Evolutionary conservation across 331 rosid genomes (phyloP).

Genomic region (Stylosanthes scabra): DNA sequence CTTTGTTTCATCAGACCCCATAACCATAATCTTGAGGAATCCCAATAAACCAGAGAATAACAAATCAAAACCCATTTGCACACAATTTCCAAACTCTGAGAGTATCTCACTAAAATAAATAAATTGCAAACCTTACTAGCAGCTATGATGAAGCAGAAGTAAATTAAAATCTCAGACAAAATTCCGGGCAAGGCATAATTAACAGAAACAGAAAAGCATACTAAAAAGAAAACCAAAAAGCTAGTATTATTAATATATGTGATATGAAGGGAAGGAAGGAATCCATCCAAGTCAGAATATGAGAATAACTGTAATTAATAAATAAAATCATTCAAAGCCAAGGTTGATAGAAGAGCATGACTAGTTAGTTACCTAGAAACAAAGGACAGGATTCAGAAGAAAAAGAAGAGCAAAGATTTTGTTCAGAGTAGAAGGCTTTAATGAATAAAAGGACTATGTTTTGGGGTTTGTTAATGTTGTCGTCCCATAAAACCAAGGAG

Average conservation of each 20-base stretch:
- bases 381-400: neutral
- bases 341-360: constrained; percentile 21
- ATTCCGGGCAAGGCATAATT: neutral
- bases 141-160: neutral
- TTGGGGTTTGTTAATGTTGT: constrained; percentile 18
- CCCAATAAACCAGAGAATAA: constrained; percentile 8
- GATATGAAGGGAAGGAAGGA: neutral
- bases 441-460: neutral
- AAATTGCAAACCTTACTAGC: neutral
- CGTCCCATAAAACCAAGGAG: constrained; percentile 25
- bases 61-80: neutral
- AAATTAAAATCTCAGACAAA: neutral
- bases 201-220: neutral
- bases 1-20: no score
- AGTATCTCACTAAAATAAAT: neutral
- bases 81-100: neutral
- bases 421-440: neutral
- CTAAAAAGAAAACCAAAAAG: neutral
- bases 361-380: constrained; percentile 24
- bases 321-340: neutral
- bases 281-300: neutral
- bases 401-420: neutral
- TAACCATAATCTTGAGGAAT: neutral
- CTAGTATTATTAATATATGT: neutral
- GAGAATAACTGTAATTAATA: neutral